Conservation (phyloP, 2,329 filamentous ascomycete genomes). For the Cylindrodendrum hubeiense region DNA sequence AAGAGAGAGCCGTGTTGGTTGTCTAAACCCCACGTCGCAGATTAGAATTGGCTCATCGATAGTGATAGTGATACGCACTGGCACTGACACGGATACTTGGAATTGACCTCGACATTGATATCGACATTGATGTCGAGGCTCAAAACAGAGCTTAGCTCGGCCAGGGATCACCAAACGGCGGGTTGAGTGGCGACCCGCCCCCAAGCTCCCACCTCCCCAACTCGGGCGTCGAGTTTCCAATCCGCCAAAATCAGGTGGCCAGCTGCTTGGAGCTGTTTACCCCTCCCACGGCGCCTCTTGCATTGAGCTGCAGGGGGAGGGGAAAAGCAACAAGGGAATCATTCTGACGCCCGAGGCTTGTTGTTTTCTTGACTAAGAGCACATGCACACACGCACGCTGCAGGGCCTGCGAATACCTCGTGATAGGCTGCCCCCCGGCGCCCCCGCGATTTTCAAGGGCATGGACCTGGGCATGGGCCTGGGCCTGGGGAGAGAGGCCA, state of each 20-base stretch:
- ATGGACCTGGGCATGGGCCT: background rate
- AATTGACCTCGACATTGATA: background rate
- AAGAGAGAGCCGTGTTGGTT: background rate
- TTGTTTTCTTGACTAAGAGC: slow-evolving; percentile 1
- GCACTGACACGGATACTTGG: slow-evolving; percentile 1
- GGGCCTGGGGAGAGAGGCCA: background rate
- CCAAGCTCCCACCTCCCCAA: slow-evolving; percentile 3
- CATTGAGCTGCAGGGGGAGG: background rate
- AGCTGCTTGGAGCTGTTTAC: background rate
- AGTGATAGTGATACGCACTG: background rate
- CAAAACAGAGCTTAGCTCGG: slow-evolving; percentile 11
- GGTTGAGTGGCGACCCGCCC: slow-evolving; percentile 11
- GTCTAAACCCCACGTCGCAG: slow-evolving; percentile 6
- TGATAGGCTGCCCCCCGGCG: background rate
- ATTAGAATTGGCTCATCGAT: background rate
- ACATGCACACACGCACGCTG: background rate
- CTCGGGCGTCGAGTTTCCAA: slow-evolving; percentile 11
- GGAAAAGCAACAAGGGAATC: background rate
- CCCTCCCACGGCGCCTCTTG: too few species aligned
- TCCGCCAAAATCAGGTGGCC: slow-evolving; percentile 6
- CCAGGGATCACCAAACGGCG: slow-evolving; percentile 8
- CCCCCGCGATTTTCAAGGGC: background rate
- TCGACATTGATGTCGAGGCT: slow-evolving; percentile 9
- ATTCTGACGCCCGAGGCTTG: background rate
- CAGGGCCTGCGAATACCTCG: background rate